Conservation (phyloP, 2,329 filamentous ascomycete genomes). For the Penicillium sclerotigenum region DNA sequence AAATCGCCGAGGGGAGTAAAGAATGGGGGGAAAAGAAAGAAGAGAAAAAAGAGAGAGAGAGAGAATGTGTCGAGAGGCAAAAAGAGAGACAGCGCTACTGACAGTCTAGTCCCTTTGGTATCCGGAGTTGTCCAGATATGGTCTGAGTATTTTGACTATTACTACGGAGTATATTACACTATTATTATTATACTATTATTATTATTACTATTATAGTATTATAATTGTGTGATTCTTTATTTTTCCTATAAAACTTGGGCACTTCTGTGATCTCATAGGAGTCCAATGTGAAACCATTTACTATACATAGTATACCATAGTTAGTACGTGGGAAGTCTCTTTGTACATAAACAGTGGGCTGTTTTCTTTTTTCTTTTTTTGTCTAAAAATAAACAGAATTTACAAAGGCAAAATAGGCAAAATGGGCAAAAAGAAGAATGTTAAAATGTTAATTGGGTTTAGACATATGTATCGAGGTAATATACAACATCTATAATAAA, state of each 20-base stretch:
- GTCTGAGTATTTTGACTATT: background rate
- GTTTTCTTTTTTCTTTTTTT: background rate
- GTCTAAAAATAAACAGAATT: conserved; percentile 5
- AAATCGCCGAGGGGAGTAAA: background rate
- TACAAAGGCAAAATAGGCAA: background rate
- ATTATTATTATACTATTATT: background rate
- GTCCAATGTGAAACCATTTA: conserved; percentile 14
- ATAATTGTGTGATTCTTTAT: background rate
- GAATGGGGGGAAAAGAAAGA: background rate
- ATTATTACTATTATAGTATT: background rate
- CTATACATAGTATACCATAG: conserved; percentile 16
- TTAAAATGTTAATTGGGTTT: background rate
- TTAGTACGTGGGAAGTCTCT: background rate
- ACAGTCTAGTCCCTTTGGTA: conserved; percentile 1
- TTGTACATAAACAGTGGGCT: background rate
- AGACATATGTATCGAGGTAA: background rate
- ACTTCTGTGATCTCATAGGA: conserved; percentile 2
- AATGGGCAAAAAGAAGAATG: no score
- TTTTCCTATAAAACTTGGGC: background rate
- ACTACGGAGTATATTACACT: background rate
- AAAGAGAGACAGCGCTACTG: conserved; percentile 1
- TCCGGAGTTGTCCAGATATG: background rate
- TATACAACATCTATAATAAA: background rate
- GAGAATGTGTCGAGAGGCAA: background rate
- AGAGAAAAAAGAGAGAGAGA: background rate